phyloP scores from a whole-genome alignment of 1,284 basidiomycete genomes.

The Neotropicomus parvogracilis region DNA sequence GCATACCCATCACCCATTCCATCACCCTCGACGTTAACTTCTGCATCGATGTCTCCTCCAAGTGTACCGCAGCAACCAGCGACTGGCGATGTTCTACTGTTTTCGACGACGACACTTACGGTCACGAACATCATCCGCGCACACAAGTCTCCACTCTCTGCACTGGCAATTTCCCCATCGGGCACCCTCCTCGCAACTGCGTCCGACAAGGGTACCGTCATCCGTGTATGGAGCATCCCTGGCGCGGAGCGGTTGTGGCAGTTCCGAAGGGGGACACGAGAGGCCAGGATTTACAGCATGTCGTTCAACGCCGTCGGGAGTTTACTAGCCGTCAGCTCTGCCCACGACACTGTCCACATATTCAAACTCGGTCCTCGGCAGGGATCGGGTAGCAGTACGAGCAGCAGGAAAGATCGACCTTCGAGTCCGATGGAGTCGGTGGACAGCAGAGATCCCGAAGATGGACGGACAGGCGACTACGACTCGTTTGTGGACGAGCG shows the following conservation, averaged over 20 bases:
- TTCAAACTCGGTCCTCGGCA: slow-evolving; percentile 67
- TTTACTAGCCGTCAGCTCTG: slow-evolving; percentile 85
- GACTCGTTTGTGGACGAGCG: slow-evolving; percentile 73
- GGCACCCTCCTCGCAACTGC: slow-evolving; percentile 93
- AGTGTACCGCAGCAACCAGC: slow-evolving; percentile 41
- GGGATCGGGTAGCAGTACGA: slow-evolving; percentile 12
- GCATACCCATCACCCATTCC: slow-evolving; percentile 95
- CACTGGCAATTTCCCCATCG: slow-evolving; percentile 80
- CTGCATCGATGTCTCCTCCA: slow-evolving; percentile 43
- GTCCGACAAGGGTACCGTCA: slow-evolving; percentile 95
- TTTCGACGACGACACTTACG: slow-evolving; percentile 87
- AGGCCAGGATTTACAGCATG: slow-evolving; percentile 86
- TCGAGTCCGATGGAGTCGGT: slow-evolving; percentile 62
- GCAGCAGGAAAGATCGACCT: slow-evolving; percentile 30
- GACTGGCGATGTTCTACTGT: slow-evolving; percentile 87
- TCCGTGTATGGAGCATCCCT: slow-evolving; percentile 91
- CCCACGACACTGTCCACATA: slow-evolving; percentile 96
- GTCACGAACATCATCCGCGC: slow-evolving; percentile 96
- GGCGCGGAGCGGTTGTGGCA: slow-evolving; percentile 92
- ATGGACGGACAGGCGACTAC: slow-evolving; percentile 60
- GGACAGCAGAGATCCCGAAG: slow-evolving; percentile 57
- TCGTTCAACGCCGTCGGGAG: slow-evolving; percentile 87
- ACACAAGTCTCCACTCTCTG: slow-evolving; percentile 92
- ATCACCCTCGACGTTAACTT: slow-evolving; percentile 61
- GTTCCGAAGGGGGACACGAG: slow-evolving; percentile 87